Evolutionary conservation across 495 filamentous ascomycete genomes (phyloP), one percentile per base, ranked within the genome.

Genomic region (Lasiosphaeria ovina): DNA sequence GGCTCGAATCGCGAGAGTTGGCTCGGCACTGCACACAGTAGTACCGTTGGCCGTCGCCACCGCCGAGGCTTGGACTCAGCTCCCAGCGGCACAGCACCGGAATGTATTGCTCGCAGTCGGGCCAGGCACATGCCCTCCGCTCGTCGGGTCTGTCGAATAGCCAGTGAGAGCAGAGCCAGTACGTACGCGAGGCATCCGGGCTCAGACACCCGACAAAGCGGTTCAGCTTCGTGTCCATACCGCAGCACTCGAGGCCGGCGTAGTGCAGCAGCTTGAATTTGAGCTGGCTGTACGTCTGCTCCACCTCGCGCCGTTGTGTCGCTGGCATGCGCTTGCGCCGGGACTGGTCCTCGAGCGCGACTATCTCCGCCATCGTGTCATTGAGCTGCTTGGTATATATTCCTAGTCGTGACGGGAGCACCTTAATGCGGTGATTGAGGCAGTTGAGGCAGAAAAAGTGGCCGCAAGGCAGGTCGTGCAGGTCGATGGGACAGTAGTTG

Each of bases 401-500:
- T 14, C 35, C 54, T 34, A 63, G 51, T 9, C 11, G 24, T 4
- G 1, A 16, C 5, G 48, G 35, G 33, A 38, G 54, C 11, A 31
- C 16, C 14, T 38, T 42, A 2, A 60, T 50, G 4, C 24, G 40
- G 35, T 47, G 32, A 1, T 47, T 11, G 0, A 66, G 17, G 16
- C 64, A 66, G 24, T 17, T 35, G 11, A 50, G 54, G 32, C 64
- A 66, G 14, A 63, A 34, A 0, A 63, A 6, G 9, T 66, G 40
- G 0, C 61, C 64, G 54, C 64, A 66, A 14, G 61, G 64, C 6
- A 66, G 61, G n/a, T 60, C 53, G 36, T 66, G 64, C 38, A 66
- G 54, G 12, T 54, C 4, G 35, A 24, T 53, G 48, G 59, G 57
- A 1, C 14, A 17, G 35, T 31, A 10, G 16, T 24, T 53, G 52